These are phyloP conservation scores for Apiotrichum sp. DNA, from an alignment of 1,284 basidiomycete genomes.

Conservation along the genomic window DNA sequence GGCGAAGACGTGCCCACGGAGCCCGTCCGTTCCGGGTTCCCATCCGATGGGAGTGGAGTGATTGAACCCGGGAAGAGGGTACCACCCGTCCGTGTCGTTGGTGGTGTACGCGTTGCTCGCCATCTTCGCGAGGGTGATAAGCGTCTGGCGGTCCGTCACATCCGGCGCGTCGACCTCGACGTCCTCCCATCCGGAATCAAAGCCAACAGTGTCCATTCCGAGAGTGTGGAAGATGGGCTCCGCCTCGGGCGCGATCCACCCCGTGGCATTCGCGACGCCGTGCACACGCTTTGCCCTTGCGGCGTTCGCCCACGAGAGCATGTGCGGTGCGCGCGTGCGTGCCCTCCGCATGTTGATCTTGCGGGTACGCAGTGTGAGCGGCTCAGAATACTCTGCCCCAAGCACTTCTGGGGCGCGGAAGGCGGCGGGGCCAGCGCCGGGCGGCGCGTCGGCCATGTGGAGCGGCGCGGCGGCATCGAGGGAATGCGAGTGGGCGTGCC, in stretches of 20 bases:
- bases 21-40: conserved; percentile 78
- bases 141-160: conserved; percentile 65
- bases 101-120: conserved; percentile 79
- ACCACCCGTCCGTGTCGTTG: conserved; percentile 64
- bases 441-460: neutral
- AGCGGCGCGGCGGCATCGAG: conserved; percentile 8
- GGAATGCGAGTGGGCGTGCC: conserved; percentile 31
- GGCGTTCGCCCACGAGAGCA: conserved; percentile 34
- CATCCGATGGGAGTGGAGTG: conserved; percentile 78
- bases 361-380: conserved; percentile 29
- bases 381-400: neutral
- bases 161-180: conserved; percentile 53
- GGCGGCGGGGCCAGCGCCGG: neutral
- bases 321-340: conserved; percentile 28
- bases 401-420: neutral
- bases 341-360: conserved; percentile 35
- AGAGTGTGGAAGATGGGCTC: neutral
- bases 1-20: conserved; percentile 87
- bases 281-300: neutral
- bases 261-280: conserved; percentile 5
- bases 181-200: conserved; percentile 48
- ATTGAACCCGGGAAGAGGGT: conserved; percentile 65
- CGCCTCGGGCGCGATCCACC: conserved; percentile 9
- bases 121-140: conserved; percentile 87
- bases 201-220: too few relatives aligned